Evolutionary conservation across 2,329 filamentous ascomycete species (phyloP).

Genomic region (Monosporascus sp.): DNA sequence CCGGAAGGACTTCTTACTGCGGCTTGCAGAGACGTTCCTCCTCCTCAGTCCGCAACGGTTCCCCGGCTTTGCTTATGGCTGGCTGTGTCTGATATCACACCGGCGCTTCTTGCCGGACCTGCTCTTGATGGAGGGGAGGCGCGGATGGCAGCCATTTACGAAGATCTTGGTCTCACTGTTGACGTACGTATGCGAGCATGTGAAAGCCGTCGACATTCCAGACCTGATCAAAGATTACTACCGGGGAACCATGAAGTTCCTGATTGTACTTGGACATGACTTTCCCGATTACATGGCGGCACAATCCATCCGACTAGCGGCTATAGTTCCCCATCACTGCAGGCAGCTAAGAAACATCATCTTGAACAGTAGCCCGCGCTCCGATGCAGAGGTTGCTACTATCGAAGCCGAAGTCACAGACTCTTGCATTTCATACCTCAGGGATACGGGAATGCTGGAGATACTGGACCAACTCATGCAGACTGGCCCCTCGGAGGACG

Average conservation of each 20-base stretch:
- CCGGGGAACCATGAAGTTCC: conserved; percentile 73
- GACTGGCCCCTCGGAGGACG: conserved; percentile 62
- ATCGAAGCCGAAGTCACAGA: conserved; percentile 36
- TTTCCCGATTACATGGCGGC: conserved; percentile 89
- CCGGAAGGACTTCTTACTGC: conserved; percentile 64
- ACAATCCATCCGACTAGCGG: conserved; percentile 77
- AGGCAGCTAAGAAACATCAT: conserved; percentile 86
- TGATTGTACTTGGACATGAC: conserved; percentile 86
- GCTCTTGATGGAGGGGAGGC: conserved; percentile 60
- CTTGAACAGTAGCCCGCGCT: conserved; percentile 61
- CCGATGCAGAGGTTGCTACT: conserved; percentile 70
- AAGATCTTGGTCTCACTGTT: conserved; percentile 70
- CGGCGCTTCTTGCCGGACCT: conserved; percentile 77
- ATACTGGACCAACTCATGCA: conserved; percentile 56
- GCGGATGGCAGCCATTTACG: conserved; percentile 72
- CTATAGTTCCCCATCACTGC: conserved; percentile 76
- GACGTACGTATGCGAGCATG: conserved; percentile 69
- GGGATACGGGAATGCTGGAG: conserved; percentile 49
- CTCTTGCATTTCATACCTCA: conserved; percentile 34
- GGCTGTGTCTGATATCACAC: conserved; percentile 79
- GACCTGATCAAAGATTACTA: conserved; percentile 77
- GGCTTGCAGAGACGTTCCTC: conserved; percentile 65
- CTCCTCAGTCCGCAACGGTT: conserved; percentile 71
- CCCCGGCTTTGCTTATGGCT: conserved; percentile 79
- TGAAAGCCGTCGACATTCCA: conserved; percentile 67